phyloP scores from a whole-genome alignment of 2,329 filamentous ascomycete genomes.

The Cadophora luteo-olivacea region DNA sequence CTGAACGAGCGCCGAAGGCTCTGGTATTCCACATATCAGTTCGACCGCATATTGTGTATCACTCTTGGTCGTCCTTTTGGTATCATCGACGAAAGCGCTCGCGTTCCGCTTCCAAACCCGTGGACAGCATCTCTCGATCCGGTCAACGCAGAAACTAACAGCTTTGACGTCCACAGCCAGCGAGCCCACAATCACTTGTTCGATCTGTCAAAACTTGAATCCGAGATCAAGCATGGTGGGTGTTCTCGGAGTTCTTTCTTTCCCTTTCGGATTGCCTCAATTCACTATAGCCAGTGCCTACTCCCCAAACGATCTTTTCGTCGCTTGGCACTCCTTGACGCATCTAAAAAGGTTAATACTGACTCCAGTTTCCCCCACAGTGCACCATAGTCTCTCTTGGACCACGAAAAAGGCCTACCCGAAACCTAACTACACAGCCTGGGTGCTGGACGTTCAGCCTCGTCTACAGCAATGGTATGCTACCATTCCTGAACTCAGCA shows the following conservation, averaged over 20 bases:
- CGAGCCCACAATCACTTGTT: slow-evolving; percentile 44
- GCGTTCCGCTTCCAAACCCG: slow-evolving; percentile 37
- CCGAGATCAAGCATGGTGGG: slow-evolving; percentile 41
- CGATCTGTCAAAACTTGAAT: slow-evolving; percentile 43
- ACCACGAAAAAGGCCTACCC: slow-evolving; percentile 42
- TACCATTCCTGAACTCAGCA: slow-evolving; percentile 39
- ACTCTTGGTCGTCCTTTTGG: slow-evolving; percentile 44
- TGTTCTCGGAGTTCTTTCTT: slow-evolving; percentile 34
- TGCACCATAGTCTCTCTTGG: slow-evolving; percentile 41
- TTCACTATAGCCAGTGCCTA: too few relatives aligned
- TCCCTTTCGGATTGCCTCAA: too few relatives aligned
- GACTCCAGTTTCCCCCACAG: too few relatives aligned
- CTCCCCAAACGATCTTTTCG: too few relatives aligned
- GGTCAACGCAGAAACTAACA: not conserved
- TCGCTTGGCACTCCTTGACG: too few relatives aligned
- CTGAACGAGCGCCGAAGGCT: slow-evolving; percentile 42
- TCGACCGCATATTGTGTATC: slow-evolving; percentile 42
- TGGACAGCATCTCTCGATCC: slow-evolving; percentile 24
- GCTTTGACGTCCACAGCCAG: slow-evolving; percentile 36
- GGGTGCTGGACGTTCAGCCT: slow-evolving; percentile 43
- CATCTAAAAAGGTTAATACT: too few relatives aligned
- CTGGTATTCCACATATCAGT: slow-evolving; percentile 41
- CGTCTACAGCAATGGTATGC: slow-evolving; percentile 44
- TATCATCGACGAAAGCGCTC: slow-evolving; percentile 41
- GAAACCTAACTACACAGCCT: slow-evolving; percentile 40